Evolutionary conservation across 164 flowering plant species (phyloP).

Genomic region (Aristolochia fimbriata): DNA sequence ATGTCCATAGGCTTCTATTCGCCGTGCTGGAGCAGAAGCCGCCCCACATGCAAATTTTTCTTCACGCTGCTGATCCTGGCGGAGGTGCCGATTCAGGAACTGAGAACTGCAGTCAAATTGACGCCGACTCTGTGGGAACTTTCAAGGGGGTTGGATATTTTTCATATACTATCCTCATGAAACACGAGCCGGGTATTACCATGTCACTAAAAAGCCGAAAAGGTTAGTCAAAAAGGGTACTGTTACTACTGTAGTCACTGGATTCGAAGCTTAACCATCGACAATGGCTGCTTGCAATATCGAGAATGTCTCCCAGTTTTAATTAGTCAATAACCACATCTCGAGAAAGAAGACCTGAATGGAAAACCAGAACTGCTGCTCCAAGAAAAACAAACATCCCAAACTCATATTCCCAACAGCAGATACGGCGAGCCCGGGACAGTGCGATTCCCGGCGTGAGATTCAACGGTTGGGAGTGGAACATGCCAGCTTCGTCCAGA

Average conservation of each 20-base stretch:
- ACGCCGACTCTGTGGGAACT: too few relatives aligned
- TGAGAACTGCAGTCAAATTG: too few relatives aligned
- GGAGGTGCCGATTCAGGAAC: too few relatives aligned
- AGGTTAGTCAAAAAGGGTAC: background rate
- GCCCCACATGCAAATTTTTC: too few relatives aligned
- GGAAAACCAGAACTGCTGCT: slow-evolving; percentile 4
- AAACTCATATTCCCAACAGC: slow-evolving; percentile 8
- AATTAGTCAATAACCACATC: slow-evolving; percentile 1
- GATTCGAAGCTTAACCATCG: slow-evolving; percentile 10
- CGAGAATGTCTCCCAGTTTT: slow-evolving; percentile 19
- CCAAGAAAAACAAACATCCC: slow-evolving; percentile 11
- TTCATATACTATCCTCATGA: too few relatives aligned
- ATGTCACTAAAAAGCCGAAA: background rate
- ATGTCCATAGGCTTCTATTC: too few relatives aligned
- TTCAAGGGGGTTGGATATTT: too few relatives aligned
- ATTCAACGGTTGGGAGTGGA: slow-evolving; percentile 1
- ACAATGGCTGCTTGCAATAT: slow-evolving; percentile 11
- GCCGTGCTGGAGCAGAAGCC: too few relatives aligned
- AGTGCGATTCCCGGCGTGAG: slow-evolving; percentile 1
- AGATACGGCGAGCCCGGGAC: slow-evolving; percentile 3
- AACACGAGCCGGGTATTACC: background rate
- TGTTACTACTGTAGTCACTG: slow-evolving; percentile 1
- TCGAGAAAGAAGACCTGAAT: background rate
- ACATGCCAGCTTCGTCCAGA: slow-evolving; percentile 2
- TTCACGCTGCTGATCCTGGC: too few relatives aligned